Base-by-base conservation (phyloP, 768 basidiomycete species). In the Punctularia strigosozonata region DNA sequence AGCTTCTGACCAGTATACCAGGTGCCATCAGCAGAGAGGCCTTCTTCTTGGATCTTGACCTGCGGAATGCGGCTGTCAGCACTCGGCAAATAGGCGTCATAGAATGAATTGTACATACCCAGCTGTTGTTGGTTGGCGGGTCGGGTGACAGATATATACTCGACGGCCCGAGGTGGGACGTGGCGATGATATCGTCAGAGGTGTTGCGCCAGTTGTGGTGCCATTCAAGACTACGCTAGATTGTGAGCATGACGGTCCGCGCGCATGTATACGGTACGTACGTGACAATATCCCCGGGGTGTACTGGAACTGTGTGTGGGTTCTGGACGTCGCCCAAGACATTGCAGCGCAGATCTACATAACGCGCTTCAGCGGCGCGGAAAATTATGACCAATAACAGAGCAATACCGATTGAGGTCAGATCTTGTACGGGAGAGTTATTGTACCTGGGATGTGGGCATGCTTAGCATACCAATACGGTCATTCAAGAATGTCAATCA, bases 121-220 rank as follows among this genome's bases (percentile, higher is more conserved):
- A 30, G 15, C 28, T 30, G 28, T 10, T 15, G 28, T 30, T 30
- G 28, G 28, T 30, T 10, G 28, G 28, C 10, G 28, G 28, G 28
- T 30, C 15, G 10, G 28, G 28, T 10, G 28, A 30, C 10, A 30
- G 10, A 15, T 30, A 30, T 15, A 30, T 15, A n/a, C 28, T 10
- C 10, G 15, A 10, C 28, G 46, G 39, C 6, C 43, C 46, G 20
- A 37, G 32, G 31, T 43, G 42, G 18, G 39, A 41, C 8, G 31
- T 35, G 37, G 22, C 45, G 25, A 46, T 40, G 37, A 43, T 44
- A 19, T 44, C 38, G 39, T 46, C 43, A 7, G 25, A 18, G 13
- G 14, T 17, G 12, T 25, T 36, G 7, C 39, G 19, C 23, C 18
- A 20, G 39, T 44, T 31, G 32, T 46, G 46, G 35, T 37, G 30